phyloP scores from a whole-genome alignment of 345 rosid species.

The Citrus unshiu region DNA sequence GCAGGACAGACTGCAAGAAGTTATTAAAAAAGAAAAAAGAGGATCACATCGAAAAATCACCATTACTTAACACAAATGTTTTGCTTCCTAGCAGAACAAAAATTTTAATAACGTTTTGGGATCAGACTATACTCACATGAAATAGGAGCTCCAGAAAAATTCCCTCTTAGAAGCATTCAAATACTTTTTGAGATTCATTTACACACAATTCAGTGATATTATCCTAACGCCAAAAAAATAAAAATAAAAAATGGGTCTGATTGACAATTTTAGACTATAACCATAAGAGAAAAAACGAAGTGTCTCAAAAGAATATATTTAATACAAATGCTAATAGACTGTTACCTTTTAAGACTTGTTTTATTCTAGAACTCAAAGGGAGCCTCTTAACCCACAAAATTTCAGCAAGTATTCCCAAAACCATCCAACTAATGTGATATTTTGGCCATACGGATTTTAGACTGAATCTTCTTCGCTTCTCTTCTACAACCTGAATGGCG shows the following conservation, averaged over 20 bases:
- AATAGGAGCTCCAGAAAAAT: not conserved
- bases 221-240: not conserved
- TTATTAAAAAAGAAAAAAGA: not conserved
- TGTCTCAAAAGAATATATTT: not conserved
- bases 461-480: conserved; percentile 56
- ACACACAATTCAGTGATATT: not conserved
- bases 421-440: conserved; percentile 19
- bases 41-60: not conserved
- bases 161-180: not conserved
- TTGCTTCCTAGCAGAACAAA: not conserved
- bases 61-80: not conserved
- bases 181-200: not conserved
- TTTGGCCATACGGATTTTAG: conserved; percentile 46
- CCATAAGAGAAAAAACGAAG: not conserved
- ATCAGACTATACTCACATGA: not conserved
- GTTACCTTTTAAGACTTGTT: not conserved
- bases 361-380: not conserved
- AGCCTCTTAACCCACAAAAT: conserved; percentile 1
- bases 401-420: not conserved
- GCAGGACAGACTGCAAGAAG: not conserved
- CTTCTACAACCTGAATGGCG: conserved; percentile 42
- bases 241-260: not conserved
- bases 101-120: not conserved
- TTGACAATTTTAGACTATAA: not conserved
- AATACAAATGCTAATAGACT: not conserved